A percentile compares a stretch with the other conserved stretches of the same genome.
Conservation (phyloP, 306 rosid genomes). For the Prunus persica region DNA sequence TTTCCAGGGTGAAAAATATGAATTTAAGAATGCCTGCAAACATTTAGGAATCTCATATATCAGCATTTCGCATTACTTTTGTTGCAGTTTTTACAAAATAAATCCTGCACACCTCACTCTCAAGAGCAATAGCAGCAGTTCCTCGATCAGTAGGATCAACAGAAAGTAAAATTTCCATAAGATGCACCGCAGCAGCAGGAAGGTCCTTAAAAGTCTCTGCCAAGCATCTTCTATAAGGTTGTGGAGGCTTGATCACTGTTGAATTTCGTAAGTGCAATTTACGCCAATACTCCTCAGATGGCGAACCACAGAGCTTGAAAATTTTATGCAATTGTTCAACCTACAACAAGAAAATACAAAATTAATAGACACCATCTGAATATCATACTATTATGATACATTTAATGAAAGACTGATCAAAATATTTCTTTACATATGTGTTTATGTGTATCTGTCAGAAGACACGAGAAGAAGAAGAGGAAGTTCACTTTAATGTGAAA, state of each 20-base stretch:
- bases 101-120: slow-evolving; percentile 53
- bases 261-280: slow-evolving; percentile 56
- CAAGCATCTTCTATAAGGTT: slow-evolving; percentile 67
- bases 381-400: neutral
- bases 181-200: slow-evolving; percentile 59
- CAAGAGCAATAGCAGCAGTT: slow-evolving; percentile 72
- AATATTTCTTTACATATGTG: neutral
- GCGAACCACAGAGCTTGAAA: slow-evolving; percentile 96
- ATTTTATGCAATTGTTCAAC: slow-evolving; percentile 95
- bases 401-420: neutral
- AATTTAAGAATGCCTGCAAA: neutral
- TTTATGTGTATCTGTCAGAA: neutral
- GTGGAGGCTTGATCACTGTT: slow-evolving; percentile 72
- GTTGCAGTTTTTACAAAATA: slow-evolving; percentile 10
- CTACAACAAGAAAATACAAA: slow-evolving; percentile 35
- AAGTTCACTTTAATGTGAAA: neutral
- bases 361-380: slow-evolving; percentile 16
- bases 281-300: slow-evolving; percentile 81
- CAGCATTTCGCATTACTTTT: neutral
- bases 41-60: neutral
- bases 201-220: slow-evolving; percentile 69
- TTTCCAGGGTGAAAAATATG: neutral
- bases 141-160: slow-evolving; percentile 72
- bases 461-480: neutral
- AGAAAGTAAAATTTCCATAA: slow-evolving; percentile 75